These are phyloP conservation scores for Odontarrhena argentea DNA, from an alignment of 345 rosid genomes.

Conservation along the genomic window DNA sequence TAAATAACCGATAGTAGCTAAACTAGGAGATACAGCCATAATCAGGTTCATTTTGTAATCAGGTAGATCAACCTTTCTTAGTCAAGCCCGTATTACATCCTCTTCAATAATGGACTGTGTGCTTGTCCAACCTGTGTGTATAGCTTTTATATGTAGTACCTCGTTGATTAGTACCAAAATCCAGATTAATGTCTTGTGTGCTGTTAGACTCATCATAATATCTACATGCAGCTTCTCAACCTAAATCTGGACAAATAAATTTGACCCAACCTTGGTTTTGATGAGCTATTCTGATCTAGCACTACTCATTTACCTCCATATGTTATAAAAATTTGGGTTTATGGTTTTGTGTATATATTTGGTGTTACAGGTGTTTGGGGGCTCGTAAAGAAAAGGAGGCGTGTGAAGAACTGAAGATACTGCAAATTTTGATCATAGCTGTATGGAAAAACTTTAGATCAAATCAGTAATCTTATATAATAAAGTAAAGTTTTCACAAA, in stretches of 20 bases:
- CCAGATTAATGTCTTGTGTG: not conserved
- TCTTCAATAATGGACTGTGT: not conserved
- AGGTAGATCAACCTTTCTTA: not conserved
- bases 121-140: not conserved
- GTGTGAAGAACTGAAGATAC: constrained; percentile 18
- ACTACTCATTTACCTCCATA: not conserved
- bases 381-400: constrained; percentile 37
- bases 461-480: not conserved
- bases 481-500: no score
- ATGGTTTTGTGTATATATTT: constrained; percentile 7
- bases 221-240: not conserved
- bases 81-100: not conserved
- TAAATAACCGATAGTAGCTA: constrained; percentile 3
- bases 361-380: constrained; percentile 55
- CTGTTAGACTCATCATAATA: not conserved
- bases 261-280: constrained; percentile 3
- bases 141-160: not conserved
- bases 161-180: not conserved
- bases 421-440: constrained; percentile 10
- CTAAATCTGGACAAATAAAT: no score
- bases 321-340: not conserved
- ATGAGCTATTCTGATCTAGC: not conserved
- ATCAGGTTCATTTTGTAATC: not conserved
- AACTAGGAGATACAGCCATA: not conserved
- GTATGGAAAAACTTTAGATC: not conserved